Conservation (phyloP, 2,329 filamentous ascomycete species). For the Hypomyces perniciosus region DNA sequence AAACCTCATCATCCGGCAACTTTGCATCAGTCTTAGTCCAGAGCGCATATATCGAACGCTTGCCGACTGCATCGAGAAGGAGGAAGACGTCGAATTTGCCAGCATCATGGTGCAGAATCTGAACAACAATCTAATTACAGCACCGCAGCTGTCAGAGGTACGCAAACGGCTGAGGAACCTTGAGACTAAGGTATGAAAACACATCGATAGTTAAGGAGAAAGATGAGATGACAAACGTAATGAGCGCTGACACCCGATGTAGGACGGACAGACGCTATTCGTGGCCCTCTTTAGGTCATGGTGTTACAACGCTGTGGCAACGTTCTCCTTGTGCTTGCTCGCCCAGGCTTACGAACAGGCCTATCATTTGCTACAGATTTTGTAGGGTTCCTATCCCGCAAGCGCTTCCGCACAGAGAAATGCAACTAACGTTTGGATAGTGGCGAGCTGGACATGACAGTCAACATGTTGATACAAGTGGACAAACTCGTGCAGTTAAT, state of each 20-base stretch:
- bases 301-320: constrained; percentile 98
- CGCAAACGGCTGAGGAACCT: constrained; percentile 85
- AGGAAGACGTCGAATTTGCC: constrained; percentile 96
- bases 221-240: constrained; percentile 1
- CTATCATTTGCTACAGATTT: constrained; percentile 91
- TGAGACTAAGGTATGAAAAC: constrained; percentile 62
- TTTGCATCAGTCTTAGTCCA: constrained; percentile 87
- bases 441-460: constrained; percentile 96
- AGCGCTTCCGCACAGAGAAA: not conserved
- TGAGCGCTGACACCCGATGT: constrained; percentile 26
- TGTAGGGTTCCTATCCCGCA: constrained; percentile 49
- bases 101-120: constrained; percentile 99
- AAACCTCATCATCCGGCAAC: constrained; percentile 91
- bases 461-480: constrained; percentile 97
- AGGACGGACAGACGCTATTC: constrained; percentile 92
- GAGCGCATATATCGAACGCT: constrained; percentile 94
- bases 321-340: constrained; percentile 89
- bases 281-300: constrained; percentile 91
- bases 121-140: constrained; percentile 98
- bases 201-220: not conserved
- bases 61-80: constrained; percentile 93
- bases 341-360: constrained; percentile 98
- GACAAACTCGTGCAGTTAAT: constrained; percentile 96
- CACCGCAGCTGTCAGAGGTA: constrained; percentile 85
- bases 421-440: constrained; percentile 38